Evolutionary conservation across 2,329 filamentous ascomycete species (phyloP), one percentile per base, ranked within the genome.

Genomic region (Sporothrix mexicana): DNA sequence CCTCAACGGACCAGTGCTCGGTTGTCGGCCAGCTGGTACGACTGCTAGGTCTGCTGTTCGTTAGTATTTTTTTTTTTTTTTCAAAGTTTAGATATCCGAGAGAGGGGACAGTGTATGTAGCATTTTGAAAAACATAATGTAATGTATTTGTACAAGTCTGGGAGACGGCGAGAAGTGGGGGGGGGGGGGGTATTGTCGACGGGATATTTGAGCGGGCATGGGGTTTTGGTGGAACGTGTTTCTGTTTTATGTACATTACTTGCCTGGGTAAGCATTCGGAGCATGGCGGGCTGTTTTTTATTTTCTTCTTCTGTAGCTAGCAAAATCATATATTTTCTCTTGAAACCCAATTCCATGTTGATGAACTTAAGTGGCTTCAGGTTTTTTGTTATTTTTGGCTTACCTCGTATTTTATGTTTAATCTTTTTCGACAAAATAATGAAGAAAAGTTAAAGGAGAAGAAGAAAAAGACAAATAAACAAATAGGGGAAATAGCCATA

Each of bases 1-100:
- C 20, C 62, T 0, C 71, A 47, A 9, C 73, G 64, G 36, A 51
- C 71, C 4, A 73, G 36, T 9, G 49, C 55, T 12, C 69, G 71
- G 4, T 47, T 55, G 6, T 45, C 67, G 13, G 25, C 55, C 23
- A 57, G 2, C 61, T 47, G 53, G 17, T 30, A 9, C 30, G 30
- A 36, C 30, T 36, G 30, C 30, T 36, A 36, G 30, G 30, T 36
- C 30, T 36, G 30, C 30, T 7, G 30, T 36, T 36, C 30, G 30
- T 36, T 36, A 6, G 30, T 36, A 36, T 36, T 36, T 36, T 36
- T 36, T 36, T 36, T 4, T 36, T 6, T 36, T 36, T 36, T 36
- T 36, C 30, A 36, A 36, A 36, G 30, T 36, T 36, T 7, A 36
- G 30, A 36, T 36, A 36, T 36, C 30, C 30, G 30, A 36, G 30